Evolutionary conservation across 2,329 filamentous ascomycete species (phyloP).

Genomic region (Fusarium sp.): DNA sequence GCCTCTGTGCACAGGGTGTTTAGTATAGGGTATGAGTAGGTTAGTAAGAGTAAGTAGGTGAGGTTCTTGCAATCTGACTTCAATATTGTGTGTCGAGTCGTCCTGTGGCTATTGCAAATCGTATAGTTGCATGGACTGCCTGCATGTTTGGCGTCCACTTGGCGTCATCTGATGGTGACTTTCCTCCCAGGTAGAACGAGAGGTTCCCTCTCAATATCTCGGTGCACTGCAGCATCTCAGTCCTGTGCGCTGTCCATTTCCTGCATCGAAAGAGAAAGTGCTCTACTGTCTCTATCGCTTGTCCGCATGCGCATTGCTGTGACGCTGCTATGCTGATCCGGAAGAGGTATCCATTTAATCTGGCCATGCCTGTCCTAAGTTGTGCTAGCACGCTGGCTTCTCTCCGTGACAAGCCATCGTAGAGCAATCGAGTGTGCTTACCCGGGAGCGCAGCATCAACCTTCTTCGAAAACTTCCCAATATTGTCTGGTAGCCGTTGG

Average conservation of each 20-base stretch:
- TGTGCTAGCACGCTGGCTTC: constrained; percentile 8
- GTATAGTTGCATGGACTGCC: too few relatives aligned
- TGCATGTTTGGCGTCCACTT: too few relatives aligned
- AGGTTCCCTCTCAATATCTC: constrained; percentile 17
- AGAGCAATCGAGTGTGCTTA: not conserved
- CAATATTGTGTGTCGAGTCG: too few relatives aligned
- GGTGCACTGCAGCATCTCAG: constrained; percentile 14
- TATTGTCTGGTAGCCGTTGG: not conserved
- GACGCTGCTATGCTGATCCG: constrained; percentile 19
- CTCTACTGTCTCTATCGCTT: not conserved
- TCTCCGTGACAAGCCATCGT: not conserved
- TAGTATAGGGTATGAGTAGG: too few relatives aligned
- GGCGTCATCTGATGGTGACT: constrained; percentile 20
- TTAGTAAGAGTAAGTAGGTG: too few relatives aligned
- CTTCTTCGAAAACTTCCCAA: not conserved
- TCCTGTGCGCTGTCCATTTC: not conserved
- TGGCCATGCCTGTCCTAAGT: constrained; percentile 29
- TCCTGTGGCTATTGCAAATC: too few relatives aligned
- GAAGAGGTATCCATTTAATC: constrained; percentile 16
- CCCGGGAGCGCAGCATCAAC: not conserved
- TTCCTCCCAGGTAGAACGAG: constrained; percentile 35
- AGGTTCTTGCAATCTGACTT: too few relatives aligned
- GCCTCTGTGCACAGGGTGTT: too few relatives aligned
- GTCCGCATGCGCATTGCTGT: constrained; percentile 6
- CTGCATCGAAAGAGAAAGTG: constrained; percentile 28